phyloP scores from a whole-genome alignment of 352 stramenopile genomes.

The Pythium grandisporangium region DNA sequence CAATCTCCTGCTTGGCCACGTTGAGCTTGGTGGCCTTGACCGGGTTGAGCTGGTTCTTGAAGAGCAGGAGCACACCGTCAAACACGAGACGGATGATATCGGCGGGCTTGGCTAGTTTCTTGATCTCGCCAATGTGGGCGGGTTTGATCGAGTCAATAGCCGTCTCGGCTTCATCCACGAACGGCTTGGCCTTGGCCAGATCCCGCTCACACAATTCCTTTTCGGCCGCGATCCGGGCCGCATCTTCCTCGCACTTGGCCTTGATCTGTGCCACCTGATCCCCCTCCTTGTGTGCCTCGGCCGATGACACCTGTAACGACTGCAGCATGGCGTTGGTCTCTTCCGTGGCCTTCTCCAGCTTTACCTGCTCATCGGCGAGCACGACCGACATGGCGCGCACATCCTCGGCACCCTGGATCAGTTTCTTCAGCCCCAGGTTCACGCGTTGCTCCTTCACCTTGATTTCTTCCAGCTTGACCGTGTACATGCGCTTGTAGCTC shows the following conservation, averaged over 20 bases:
- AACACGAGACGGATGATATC: constrained; percentile 99
- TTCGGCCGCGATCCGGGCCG: constrained; percentile 90
- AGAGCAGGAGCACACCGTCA: constrained; percentile 96
- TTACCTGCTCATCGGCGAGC: constrained; percentile 94
- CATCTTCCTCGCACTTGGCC: constrained; percentile 94
- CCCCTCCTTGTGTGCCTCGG: constrained; percentile 95
- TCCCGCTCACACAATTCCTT: constrained; percentile 94
- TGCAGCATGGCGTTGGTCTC: constrained; percentile 98
- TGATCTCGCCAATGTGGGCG: constrained; percentile 97
- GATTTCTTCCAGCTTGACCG: constrained; percentile 89
- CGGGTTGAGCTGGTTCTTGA: constrained; percentile 88
- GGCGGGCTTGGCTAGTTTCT: constrained; percentile 96
- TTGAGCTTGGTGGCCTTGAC: constrained; percentile 94
- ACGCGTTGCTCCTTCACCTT: constrained; percentile 96
- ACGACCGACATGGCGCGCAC: constrained; percentile 97
- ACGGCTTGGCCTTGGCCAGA: constrained; percentile 97
- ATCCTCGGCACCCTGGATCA: constrained; percentile 96
- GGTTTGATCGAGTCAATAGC: constrained; percentile 98
- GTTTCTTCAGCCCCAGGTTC: constrained; percentile 96
- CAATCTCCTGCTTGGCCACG: constrained; percentile 95
- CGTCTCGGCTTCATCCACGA: constrained; percentile 96
- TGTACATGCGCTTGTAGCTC: constrained; percentile 97
- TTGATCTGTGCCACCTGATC: constrained; percentile 97
- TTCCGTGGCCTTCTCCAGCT: constrained; percentile 94
- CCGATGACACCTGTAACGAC: constrained; percentile 92